Evolutionary conservation across 2,329 filamentous ascomycete genomes (phyloP), one percentile per base, ranked within the genome.

Genomic region (Mycosphaerella sp.): DNA sequence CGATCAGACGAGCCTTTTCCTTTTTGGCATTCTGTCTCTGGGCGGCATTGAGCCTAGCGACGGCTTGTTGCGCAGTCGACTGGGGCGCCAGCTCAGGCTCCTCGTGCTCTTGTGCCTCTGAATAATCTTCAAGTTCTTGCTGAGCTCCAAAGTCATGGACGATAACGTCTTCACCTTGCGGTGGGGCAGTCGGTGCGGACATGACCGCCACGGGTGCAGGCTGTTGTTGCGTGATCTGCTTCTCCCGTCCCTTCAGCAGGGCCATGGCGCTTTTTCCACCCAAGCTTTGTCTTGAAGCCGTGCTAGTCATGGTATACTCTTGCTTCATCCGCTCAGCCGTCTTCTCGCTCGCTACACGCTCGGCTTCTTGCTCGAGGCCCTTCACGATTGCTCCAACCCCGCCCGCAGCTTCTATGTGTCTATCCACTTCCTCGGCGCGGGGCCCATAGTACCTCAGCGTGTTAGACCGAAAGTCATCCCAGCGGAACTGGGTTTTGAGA

Each of bases 401-500:
- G 2, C 76, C 77, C 54, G 74, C 70, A 2, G 60, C 47, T 8
- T 66, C 60, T 14, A 83, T 69, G 1, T 70, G 66, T 2, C 62
- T 48, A 17, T 72, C 65, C 41, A 83, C 72, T 55, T 82, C 76
- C 8, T 43, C 32, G 45, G 57, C 53, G 36, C 66, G 65, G 9
- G 48, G 29, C 2, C 59, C 54, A 48, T 56, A 62, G 51, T 66
- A 69, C 12, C 49, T 40, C 11, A 66, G 21, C 3, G 59, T 64
- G 7, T 71, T 65, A 0, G 74, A 58, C 5, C 78, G 63, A 49
- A 82, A 79, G 2, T 67, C 61, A 0, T 70, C 60, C 79, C 80
- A 83, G 2, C 74, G 70, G 62, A 76, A 84, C 1, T 63, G 58
- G 1, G 66, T 63, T 36, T 73, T 70, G 4, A 84, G 59, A 1